phyloP scores from a whole-genome alignment of 768 basidiomycete species.

The Dendrothele bispora region DNA sequence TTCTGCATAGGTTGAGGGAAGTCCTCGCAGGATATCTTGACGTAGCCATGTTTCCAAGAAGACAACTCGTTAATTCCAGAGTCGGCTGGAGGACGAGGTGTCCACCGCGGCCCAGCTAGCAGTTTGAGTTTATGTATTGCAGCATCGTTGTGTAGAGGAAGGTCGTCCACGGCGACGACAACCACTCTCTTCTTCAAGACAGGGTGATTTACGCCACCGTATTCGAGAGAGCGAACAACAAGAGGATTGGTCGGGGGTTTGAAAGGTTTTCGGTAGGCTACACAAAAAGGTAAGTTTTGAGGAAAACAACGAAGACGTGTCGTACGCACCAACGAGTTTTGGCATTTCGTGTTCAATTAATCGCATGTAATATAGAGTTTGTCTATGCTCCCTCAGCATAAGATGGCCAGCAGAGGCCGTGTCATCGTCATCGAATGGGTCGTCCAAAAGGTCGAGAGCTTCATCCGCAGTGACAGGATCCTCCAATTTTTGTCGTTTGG shows the following conservation, averaged over 20 bases:
- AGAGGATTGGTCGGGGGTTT: conserved; percentile 61
- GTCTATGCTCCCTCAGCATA: conserved; percentile 70
- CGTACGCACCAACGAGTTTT: conserved; percentile 70
- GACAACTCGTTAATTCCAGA: conserved; percentile 56
- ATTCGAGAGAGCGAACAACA: conserved; percentile 73
- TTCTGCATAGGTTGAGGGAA: conserved; percentile 85
- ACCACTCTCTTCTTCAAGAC: conserved; percentile 69
- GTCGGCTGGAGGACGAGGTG: conserved; percentile 67
- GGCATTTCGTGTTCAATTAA: conserved; percentile 90
- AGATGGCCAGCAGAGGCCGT: conserved; percentile 70
- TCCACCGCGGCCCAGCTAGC: conserved; percentile 88
- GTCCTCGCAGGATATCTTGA: conserved; percentile 91
- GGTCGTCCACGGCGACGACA: conserved; percentile 69
- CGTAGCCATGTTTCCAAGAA: conserved; percentile 67
- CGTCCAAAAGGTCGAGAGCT: conserved; percentile 42
- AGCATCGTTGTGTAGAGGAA: conserved; percentile 62
- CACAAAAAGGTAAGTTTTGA: conserved; percentile 5
- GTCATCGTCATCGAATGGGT: conserved; percentile 56
- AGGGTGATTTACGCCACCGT: conserved; percentile 76
- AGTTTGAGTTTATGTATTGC: conserved; percentile 86
- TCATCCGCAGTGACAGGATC: conserved; percentile 41
- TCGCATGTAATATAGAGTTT: conserved; percentile 74
- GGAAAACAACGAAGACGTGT: conserved; percentile 2
- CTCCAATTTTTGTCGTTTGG: conserved; percentile 37
- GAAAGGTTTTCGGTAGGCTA: conserved; percentile 84